Evolutionary conservation across 1,284 basidiomycete species (phyloP).

Genomic region (Microbotryum intermedium): DNA sequence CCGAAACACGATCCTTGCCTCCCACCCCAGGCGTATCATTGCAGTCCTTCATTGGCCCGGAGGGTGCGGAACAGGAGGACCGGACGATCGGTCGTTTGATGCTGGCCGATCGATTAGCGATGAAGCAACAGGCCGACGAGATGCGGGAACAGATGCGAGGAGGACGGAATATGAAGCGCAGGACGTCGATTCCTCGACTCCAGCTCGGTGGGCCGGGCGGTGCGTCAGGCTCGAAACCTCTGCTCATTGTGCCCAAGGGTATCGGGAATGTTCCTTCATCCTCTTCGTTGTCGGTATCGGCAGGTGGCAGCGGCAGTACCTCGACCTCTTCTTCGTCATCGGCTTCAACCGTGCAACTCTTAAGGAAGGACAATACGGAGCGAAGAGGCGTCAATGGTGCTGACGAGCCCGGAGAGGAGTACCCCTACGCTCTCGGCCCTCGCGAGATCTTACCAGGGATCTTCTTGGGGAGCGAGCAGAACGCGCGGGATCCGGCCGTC

Average conservation of each 20-base stretch:
- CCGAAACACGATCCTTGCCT: constrained; percentile 26
- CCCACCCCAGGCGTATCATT: constrained; percentile 22
- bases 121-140: constrained; percentile 28
- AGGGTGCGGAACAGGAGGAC: constrained; percentile 23
- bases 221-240: background rate
- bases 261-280: constrained; percentile 5
- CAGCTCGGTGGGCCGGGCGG: constrained; percentile 6
- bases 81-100: constrained; percentile 27
- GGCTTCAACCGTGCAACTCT: background rate
- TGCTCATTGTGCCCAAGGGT: too few species aligned
- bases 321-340: constrained; percentile 1
- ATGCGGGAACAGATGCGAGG: constrained; percentile 30
- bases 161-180: constrained; percentile 24
- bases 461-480: constrained; percentile 90
- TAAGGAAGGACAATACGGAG: background rate
- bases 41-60: constrained; percentile 24
- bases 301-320: too few species aligned
- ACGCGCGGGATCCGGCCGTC: constrained; percentile 65
- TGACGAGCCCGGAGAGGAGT: constrained; percentile 26
- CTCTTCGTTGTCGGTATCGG: background rate
- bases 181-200: constrained; percentile 23
- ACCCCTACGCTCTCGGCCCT: constrained; percentile 75
- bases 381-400: background rate
- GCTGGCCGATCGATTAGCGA: constrained; percentile 2
- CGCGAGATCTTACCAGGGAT: constrained; percentile 79